Percentiles rank a stretch among this genome's conserved stretches.
Evolutionary conservation across 331 rosid genomes (phyloP).

Genomic region (Quercus tomentella): DNA sequence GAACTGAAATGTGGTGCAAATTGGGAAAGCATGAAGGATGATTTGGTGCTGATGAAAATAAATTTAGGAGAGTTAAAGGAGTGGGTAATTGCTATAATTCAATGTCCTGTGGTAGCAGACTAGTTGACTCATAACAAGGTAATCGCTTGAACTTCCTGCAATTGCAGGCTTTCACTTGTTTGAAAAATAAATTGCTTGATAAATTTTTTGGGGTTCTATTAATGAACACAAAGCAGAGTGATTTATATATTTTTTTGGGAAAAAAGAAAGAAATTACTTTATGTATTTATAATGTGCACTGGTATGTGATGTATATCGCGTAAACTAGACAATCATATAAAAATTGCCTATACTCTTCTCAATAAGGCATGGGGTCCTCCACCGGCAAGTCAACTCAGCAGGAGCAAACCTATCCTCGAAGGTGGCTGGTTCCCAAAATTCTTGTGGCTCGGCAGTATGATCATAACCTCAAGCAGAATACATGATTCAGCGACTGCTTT

Average conservation of each 20-base stretch:
- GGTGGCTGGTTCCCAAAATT: slow-evolving; percentile 18
- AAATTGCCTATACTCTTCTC: slow-evolving; percentile 19
- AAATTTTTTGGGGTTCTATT: background rate
- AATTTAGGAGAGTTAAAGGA: slow-evolving; percentile 9
- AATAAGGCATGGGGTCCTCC: slow-evolving; percentile 30
- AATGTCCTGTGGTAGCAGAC: background rate
- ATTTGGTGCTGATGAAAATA: background rate
- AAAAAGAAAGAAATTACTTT: background rate
- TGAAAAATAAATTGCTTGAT: background rate
- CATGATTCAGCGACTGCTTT: slow-evolving; percentile 26
- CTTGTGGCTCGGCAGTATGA: slow-evolving; percentile 23
- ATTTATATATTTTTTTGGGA: no score
- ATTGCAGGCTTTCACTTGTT: background rate
- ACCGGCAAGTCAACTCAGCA: slow-evolving; percentile 29
- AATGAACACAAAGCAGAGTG: background rate
- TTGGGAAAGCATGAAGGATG: background rate
- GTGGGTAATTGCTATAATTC: background rate
- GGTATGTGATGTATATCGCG: background rate
- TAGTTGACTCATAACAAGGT: background rate
- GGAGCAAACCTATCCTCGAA: slow-evolving; percentile 15
- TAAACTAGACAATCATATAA: slow-evolving; percentile 12
- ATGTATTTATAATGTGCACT: slow-evolving; percentile 14
- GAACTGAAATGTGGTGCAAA: background rate
- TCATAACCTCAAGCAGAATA: slow-evolving; percentile 20
- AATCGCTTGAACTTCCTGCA: background rate